phyloP scores from a whole-genome alignment of 768 basidiomycete genomes.

The Collybiopsis luxurians region DNA sequence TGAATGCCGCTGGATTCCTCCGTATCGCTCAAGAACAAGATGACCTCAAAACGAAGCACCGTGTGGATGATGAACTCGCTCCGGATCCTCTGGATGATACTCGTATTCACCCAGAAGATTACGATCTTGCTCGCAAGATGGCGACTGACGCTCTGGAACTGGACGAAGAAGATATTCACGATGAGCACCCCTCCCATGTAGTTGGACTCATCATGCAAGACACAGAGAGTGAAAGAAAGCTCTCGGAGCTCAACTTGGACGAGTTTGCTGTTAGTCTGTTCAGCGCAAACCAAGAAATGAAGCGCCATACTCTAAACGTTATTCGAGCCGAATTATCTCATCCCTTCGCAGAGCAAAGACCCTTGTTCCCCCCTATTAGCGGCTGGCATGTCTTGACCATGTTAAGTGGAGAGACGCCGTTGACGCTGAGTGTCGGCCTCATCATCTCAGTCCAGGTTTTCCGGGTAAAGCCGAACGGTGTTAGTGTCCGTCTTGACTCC shows the following conservation, averaged over 20 bases:
- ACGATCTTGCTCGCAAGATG: slow-evolving; percentile 97
- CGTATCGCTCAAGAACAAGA: slow-evolving; percentile 79
- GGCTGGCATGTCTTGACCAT: slow-evolving; percentile 88
- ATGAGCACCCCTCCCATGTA: slow-evolving; percentile 87
- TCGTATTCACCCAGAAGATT: slow-evolving; percentile 96
- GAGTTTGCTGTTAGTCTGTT: slow-evolving; percentile 94
- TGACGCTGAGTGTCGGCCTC: slow-evolving; percentile 74
- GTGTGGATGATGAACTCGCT: slow-evolving; percentile 65
- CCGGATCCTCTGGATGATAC: slow-evolving; percentile 93
- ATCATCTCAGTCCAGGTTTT: slow-evolving; percentile 75
- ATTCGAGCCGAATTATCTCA: slow-evolving; percentile 83
- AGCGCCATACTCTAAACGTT: slow-evolving; percentile 84
- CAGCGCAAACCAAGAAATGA: slow-evolving; percentile 78
- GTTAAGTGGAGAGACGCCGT: slow-evolving; percentile 88
- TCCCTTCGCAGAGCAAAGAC: slow-evolving; percentile 78
- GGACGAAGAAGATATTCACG: slow-evolving; percentile 96
- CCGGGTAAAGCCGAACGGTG: slow-evolving; percentile 49
- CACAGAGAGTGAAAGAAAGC: slow-evolving; percentile 70
- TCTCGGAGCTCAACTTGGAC: slow-evolving; percentile 89
- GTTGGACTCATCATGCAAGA: slow-evolving; percentile 87
- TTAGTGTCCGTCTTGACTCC: slow-evolving; percentile 82
- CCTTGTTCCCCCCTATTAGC: slow-evolving; percentile 57
- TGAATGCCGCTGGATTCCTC: slow-evolving; percentile 92
- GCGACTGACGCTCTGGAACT: slow-evolving; percentile 94
- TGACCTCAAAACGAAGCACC: slow-evolving; percentile 43